Base-by-base conservation (phyloP, 2,329 filamentous ascomycete genomes). In the Diplodia intermedia region DNA sequence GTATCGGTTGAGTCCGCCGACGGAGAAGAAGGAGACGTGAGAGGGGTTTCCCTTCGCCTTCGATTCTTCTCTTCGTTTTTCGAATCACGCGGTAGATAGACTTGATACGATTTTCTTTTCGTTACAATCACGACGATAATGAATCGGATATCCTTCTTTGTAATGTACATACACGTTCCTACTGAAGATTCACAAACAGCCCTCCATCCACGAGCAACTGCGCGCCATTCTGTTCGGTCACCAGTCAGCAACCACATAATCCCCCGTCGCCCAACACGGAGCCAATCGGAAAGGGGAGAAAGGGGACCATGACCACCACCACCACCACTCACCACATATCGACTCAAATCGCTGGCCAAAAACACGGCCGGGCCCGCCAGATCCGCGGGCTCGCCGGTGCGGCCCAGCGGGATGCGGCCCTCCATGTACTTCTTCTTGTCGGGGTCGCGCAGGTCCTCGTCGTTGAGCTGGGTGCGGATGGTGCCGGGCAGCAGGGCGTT, bases 191-290 rank as follows among this genome's bases (percentile, higher is more conserved):
- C 18, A 97, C 93, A 83, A 95, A 97, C 70, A 94, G 78, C 0
- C 94, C 93, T 12, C 93, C 94, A 79, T 97, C 93, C 15, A 97
- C 93, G 70, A 97, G 78, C 72, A 97, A 75, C 79, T 95, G 92
- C 18, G 92, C 90, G 0, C 93, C 93, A 69, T 89, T 94, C 80
- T 85, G 67, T 9, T 33, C 31, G 31, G 8, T 36, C n/a, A 11
- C 20, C 36, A 40, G 14, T 33, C 49, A 11, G 52, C 33, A 20
- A 57, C 26, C 66, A 60, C 55, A 11, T 7, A 20, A 63, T 61
- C 56, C 11, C 26, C 1, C 12, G 31, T 33, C 31, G 6, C 1
- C 6, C 6, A 40, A 57, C 23, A 40, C 68, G 14, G 31, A 7
- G 2, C 15, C 11, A 50, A 36, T 33, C 9, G 36, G 9, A 40